Base-by-base conservation (phyloP, 2,329 filamentous ascomycete genomes). In the Colletotrichum sojae region DNA sequence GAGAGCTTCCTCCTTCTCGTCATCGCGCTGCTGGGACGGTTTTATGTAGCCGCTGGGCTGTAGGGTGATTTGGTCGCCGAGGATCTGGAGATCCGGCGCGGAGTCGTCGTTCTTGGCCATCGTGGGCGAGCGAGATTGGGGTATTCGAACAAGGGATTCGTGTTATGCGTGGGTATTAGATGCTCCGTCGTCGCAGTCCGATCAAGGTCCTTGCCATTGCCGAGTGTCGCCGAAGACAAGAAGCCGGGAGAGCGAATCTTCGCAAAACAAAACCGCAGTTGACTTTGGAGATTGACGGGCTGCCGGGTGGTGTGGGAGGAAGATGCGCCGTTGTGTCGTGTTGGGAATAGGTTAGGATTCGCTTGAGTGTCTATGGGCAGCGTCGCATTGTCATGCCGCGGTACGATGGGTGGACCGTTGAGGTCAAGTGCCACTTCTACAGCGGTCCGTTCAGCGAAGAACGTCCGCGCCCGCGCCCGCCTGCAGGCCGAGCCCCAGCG, bases 61-160 rank as follows among this genome's bases (percentile, higher is more conserved):
- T 46, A 95, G 87, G 2, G 90, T 94, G 73, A 94, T 89, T 75
- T 91, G 84, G 76, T 93, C 89, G 72, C 92, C 92, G 10, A 94
- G 83, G 73, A 95, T 94, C 78, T 94, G 90, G 61, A 95, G 84
- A 78, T 94, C 92, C n/a, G 92, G 92, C 59, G 92, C 90, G 72
- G 81, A 76, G 12, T 80, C 74, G 70, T 83, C 78, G 55, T 80
- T 78, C 20, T 70, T 68, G 39, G 81, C 73, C 83, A 85, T 85
- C 39, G 59, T 54, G 39, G 22, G 40, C 20, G n/a, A 18, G 10
- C 15, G n/a, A 20, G 53, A 25, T 20, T 20, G 53, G 53, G 36
- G 39, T 55, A 59, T 49, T 39, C 5, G 56, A 18, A 40, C 40
- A 9, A 18, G n/a, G 15, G 46, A 20, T 20, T 49, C 6, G 45